Conservation (phyloP, 1,139 yeast genomes). For the Protomyces pachydermus region DNA sequence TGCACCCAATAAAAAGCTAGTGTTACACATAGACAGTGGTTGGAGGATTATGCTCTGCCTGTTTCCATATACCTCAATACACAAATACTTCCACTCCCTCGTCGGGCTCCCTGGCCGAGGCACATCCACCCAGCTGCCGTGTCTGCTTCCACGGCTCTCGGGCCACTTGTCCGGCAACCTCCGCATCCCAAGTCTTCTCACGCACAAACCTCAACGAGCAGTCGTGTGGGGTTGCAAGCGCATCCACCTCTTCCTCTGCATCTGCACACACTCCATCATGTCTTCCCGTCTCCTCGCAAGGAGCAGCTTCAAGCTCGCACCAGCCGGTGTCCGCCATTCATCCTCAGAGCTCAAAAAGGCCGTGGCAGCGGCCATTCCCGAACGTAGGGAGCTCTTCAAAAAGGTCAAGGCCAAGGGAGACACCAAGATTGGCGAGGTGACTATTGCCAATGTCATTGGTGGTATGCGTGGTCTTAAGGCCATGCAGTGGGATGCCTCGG, state of each 20-base stretch:
- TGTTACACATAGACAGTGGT: no score
- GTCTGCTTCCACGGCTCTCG: no score
- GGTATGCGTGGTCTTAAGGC: conserved; percentile 55
- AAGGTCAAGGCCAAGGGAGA: conserved; percentile 42
- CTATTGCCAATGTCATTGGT: conserved; percentile 47
- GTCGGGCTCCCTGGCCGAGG: no score
- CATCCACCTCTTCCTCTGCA: background rate
- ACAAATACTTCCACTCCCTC: no score
- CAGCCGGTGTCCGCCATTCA: conserved; percentile 23
- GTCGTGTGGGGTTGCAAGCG: no score
- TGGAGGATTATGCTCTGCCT: no score
- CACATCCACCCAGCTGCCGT: no score
- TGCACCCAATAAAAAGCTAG: background rate
- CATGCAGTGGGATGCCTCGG: conserved; percentile 54
- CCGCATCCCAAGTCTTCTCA: no score
- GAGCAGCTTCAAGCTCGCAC: conserved; percentile 1
- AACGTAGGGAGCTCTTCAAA: conserved; percentile 41
- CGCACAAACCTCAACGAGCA: no score
- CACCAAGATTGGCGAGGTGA: conserved; percentile 35
- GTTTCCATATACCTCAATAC: no score
- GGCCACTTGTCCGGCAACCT: no score
- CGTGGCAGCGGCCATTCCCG: conserved; percentile 44
- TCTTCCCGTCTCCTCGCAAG: background rate
- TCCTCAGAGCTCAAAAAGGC: conserved; percentile 39
- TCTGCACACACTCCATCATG: background rate